These are phyloP conservation scores for Teunomyces funiuensis DNA, from an alignment of 805 yeast species.

Conservation along the genomic window DNA sequence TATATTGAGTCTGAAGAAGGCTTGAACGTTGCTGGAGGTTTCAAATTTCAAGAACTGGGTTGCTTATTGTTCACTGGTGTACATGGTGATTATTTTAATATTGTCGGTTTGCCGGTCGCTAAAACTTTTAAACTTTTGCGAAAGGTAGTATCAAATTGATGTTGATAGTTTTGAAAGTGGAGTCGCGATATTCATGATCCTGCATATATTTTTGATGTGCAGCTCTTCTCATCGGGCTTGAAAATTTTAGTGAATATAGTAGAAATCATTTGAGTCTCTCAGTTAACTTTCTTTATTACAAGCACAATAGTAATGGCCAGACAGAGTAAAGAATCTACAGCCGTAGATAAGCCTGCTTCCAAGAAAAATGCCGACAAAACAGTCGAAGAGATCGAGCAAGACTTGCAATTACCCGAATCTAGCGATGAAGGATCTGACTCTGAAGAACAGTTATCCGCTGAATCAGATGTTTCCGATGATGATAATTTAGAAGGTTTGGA, in stretches of 20 bases:
- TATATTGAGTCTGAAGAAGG: constrained; percentile 79
- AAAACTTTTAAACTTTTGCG: constrained; percentile 32
- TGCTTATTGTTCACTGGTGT: constrained; percentile 60
- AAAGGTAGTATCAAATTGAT: not conserved
- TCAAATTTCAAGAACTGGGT: constrained; percentile 75
- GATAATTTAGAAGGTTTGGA: constrained; percentile 17
- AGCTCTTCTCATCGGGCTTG: constrained; percentile 10
- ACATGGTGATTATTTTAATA: constrained; percentile 81
- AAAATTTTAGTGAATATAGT: constrained; percentile 4
- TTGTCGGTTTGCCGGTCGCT: constrained; percentile 82
- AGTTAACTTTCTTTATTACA: not conserved
- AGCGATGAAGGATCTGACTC: constrained; percentile 15
- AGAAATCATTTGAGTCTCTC: not conserved
- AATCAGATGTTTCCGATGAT: constrained; percentile 13
- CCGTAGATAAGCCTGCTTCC: constrained; percentile 8
- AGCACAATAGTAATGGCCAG: constrained; percentile 6
- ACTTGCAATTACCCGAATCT: constrained; percentile 18
- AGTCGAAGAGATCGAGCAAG: constrained; percentile 23
- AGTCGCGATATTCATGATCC: not conserved
- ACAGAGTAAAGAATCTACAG: constrained; percentile 4
- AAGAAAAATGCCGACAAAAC: constrained; percentile 19
- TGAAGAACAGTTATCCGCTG: constrained; percentile 27
- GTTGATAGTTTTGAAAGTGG: not conserved
- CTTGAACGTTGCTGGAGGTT: constrained; percentile 86
- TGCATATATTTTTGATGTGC: constrained; percentile 3